Conservation (phyloP, 257 asterid species). For the Ballota nigra region DNA sequence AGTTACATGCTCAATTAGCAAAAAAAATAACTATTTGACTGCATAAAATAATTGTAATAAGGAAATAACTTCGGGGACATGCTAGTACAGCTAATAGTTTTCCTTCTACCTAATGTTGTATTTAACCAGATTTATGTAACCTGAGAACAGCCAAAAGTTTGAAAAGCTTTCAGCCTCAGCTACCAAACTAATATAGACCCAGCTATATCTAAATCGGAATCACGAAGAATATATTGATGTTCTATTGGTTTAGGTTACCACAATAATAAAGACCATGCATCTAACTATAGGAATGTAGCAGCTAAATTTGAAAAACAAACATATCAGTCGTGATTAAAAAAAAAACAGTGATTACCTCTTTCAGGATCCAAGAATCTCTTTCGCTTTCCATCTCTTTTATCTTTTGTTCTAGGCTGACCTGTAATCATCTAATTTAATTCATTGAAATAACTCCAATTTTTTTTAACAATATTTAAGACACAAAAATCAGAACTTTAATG, state of each 20-base stretch:
- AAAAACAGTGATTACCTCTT: slow-evolving; percentile 52
- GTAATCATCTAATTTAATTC: slow-evolving; percentile 25
- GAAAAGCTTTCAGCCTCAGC: not conserved
- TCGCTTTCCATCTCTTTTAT: slow-evolving; percentile 59
- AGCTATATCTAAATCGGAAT: not conserved
- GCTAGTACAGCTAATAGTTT: not conserved
- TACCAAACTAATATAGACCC: not conserved
- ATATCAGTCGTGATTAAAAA: slow-evolving; percentile 3
- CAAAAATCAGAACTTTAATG: slow-evolving; percentile 7
- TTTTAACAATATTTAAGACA: slow-evolving; percentile 14
- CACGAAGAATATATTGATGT: not conserved
- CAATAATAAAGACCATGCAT: not conserved
- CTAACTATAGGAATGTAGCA: slow-evolving; percentile 2
- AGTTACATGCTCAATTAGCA: not conserved
- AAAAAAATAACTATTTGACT: not conserved
- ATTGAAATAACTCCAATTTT: slow-evolving; percentile 5
- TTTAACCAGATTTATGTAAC: not conserved
- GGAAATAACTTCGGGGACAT: not conserved
- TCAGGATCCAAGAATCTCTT: slow-evolving; percentile 48
- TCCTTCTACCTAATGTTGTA: not conserved
- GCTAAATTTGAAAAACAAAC: slow-evolving; percentile 13
- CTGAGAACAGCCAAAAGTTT: slow-evolving; percentile 7
- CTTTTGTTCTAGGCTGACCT: slow-evolving; percentile 60
- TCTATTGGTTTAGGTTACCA: slow-evolving; percentile 1
- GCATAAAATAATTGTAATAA: not conserved